A percentile compares a stretch with the other conserved stretches of the same genome.
These are phyloP conservation scores for Colletotrichum orbiculare DNA, from an alignment of 2,329 filamentous ascomycete genomes.

Conservation along the genomic window DNA sequence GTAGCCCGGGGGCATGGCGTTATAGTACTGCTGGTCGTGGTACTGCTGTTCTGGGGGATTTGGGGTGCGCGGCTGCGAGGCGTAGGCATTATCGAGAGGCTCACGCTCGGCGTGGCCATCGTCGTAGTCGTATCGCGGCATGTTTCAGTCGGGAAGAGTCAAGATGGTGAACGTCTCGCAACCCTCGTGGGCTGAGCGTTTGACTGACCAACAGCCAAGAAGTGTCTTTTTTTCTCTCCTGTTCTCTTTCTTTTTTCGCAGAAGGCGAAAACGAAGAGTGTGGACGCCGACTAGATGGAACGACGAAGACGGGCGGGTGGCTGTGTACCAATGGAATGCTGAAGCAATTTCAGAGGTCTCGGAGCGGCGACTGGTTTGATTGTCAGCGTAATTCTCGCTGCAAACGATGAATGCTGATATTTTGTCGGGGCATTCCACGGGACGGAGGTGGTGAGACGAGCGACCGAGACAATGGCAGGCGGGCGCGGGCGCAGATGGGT, in stretches of 20 bases:
- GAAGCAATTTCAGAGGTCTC: slow-evolving; percentile 28
- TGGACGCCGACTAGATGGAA: slow-evolving; percentile 12
- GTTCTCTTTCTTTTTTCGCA: neutral
- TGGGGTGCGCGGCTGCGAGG: slow-evolving; percentile 32
- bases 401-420: neutral
- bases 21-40: slow-evolving; percentile 28
- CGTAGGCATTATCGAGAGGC: slow-evolving; percentile 36
- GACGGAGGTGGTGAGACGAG: slow-evolving; percentile 3
- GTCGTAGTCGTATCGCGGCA: slow-evolving; percentile 39
- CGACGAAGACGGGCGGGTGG: slow-evolving; percentile 3
- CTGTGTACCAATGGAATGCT: slow-evolving; percentile 21
- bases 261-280: slow-evolving; percentile 1
- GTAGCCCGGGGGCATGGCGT: slow-evolving; percentile 26
- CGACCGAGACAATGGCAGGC: slow-evolving; percentile 9
- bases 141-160: slow-evolving; percentile 36
- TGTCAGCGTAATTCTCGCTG: slow-evolving; percentile 26
- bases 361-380: slow-evolving; percentile 25
- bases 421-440: slow-evolving; percentile 24
- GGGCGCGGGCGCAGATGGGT: neutral
- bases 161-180: slow-evolving; percentile 12
- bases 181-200: slow-evolving; percentile 22
- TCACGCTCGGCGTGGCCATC: slow-evolving; percentile 35
- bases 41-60: slow-evolving; percentile 32
- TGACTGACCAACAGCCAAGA: slow-evolving; percentile 25
- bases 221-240: neutral